Percentiles rank a stretch among this genome's conserved stretches.
phyloP scores from a whole-genome alignment of 768 basidiomycete genomes.

The Russula dissimulans region DNA sequence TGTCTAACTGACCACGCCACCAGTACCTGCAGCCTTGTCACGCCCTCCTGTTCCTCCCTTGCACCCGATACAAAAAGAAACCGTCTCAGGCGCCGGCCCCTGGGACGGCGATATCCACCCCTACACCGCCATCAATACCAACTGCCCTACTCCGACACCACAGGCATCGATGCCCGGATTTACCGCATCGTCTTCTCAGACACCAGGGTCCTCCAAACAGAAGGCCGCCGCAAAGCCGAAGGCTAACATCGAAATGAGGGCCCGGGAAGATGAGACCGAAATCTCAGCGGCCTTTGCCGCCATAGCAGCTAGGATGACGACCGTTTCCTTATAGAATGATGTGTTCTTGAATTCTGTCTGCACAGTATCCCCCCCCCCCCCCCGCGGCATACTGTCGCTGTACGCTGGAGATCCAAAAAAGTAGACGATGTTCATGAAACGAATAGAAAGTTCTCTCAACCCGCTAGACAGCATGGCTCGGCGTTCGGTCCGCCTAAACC shows the following conservation, averaged over 20 bases:
- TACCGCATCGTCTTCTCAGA: conserved; percentile 18
- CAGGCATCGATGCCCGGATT: conserved; percentile 15
- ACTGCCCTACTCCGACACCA: conserved; percentile 10
- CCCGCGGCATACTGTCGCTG: not conserved
- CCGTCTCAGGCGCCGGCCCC: not conserved
- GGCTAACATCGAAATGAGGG: conserved; percentile 27
- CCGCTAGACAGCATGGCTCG: too few species aligned
- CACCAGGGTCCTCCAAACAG: conserved; percentile 59
- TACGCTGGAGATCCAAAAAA: not conserved
- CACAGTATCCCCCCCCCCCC: not conserved
- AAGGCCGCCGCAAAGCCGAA: conserved; percentile 32
- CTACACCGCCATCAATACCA: conserved; percentile 6
- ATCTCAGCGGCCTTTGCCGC: not conserved
- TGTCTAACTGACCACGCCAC: not conserved
- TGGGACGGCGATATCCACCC: not conserved
- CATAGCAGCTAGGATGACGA: not conserved
- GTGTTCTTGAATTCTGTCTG: not conserved
- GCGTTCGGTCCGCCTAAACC: too few species aligned
- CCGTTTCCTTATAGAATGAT: not conserved
- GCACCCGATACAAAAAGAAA: not conserved
- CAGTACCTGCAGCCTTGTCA: not conserved
- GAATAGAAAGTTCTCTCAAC: too few species aligned
- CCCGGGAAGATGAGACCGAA: conserved; percentile 41
- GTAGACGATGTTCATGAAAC: not conserved
- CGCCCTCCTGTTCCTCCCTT: not conserved